Evolutionary conservation across 1,284 basidiomycete genomes (phyloP), one percentile per base, ranked within the genome.

Genomic region (Pseudozyma pruni): DNA sequence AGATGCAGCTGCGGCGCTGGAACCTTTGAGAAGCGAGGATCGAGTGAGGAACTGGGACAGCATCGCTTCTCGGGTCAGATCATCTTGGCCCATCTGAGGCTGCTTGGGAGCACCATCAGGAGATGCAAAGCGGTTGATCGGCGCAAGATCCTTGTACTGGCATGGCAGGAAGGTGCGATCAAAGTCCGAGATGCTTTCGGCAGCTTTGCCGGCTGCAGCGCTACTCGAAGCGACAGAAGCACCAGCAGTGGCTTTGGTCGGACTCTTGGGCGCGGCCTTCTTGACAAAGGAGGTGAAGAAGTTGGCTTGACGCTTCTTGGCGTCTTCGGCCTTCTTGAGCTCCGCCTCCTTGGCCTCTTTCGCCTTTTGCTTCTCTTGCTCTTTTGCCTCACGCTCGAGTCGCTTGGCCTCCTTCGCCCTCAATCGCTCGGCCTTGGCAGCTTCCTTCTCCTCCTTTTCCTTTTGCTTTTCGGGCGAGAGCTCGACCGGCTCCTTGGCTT

Each of bases 281-380:
- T 76, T 71, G 40, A 81, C 62, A 45, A 81, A 80, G 7, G 71
- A 68, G 8, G 70, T 76, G 45, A 81, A 69, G 33, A 80, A 68
- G 39, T 57, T 76, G 38, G 64, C 75, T 11, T 72, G 60, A 32
- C 69, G 67, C 50, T 72, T 60, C 44, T 71, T 71, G 13, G 41
- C 45, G 49, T 74, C 59, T 4, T 87, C 86, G 35, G 81, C 82
- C 62, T 88, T 89, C 68, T 89, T 67, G 11, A 46, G 51, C 46
- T 77, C 73, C 0, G 68, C 75, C 69, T 70, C 74, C 42, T 72
- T 80, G 20, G 58, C 74, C 47, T 76, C 76, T 40, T 76, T 75
- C 5, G 64, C 57, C 31, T 69, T 74, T 35, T 69, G 55, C 50
- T 52, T 87, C 84, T 54, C 84, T 77, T 50, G 76, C 32, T 39